Evolutionary conservation across 129 eudicot species (phyloP).

Genomic region (Pulicaria dysenterica): DNA sequence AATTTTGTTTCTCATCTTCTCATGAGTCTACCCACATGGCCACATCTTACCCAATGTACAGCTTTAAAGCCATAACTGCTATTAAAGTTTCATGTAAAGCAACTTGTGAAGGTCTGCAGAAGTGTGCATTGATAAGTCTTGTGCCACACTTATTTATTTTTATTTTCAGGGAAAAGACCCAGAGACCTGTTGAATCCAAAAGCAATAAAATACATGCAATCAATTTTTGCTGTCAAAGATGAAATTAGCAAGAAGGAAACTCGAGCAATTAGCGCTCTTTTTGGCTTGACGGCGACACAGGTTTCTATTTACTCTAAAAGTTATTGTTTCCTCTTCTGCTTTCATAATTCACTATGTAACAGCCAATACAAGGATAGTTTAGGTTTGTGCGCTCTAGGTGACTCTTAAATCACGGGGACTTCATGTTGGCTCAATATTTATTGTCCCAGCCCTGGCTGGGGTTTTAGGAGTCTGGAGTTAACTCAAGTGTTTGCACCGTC

Average conservation of each 20-base stretch:
- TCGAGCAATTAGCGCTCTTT: constrained; percentile 84
- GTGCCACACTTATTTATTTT: background rate
- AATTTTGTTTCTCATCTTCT: background rate
- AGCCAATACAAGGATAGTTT: background rate
- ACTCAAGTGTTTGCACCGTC: constrained; percentile 7
- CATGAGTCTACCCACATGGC: background rate
- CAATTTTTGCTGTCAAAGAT: constrained; percentile 83
- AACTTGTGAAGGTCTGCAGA: background rate
- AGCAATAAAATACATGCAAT: constrained; percentile 87
- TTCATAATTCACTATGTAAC: background rate
- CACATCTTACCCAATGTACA: background rate
- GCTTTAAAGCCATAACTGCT: background rate
- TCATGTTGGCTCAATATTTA: constrained; percentile 3
- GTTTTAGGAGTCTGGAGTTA: no score
- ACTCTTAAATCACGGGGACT: background rate
- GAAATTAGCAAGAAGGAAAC: constrained; percentile 84
- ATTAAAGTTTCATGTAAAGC: background rate
- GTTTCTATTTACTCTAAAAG: constrained; percentile 36
- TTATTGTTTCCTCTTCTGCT: background rate
- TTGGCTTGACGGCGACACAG: constrained; percentile 94
- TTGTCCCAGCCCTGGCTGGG: background rate
- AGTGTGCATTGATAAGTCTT: constrained; percentile 17
- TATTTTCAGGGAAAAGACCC: constrained; percentile 84
- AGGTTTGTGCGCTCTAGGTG: constrained; percentile 1
- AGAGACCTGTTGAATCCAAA: constrained; percentile 90